Evolutionary conservation across 2,329 filamentous ascomycete species (phyloP), one percentile per base, ranked within the genome.

Genomic region (Lachnellula arida): DNA sequence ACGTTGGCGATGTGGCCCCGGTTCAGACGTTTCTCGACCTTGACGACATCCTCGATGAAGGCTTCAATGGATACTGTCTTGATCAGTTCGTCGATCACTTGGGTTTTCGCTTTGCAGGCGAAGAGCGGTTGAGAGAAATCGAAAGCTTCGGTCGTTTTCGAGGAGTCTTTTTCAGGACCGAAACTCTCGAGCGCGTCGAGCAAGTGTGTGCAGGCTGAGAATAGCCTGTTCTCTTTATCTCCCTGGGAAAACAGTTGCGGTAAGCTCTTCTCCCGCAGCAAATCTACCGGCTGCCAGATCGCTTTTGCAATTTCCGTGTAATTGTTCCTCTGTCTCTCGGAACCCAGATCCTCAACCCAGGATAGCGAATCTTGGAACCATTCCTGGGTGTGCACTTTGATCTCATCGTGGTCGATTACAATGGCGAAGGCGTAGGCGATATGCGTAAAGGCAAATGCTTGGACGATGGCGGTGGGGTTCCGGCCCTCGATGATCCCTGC

Each of bases 391-490:
- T 59, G 50, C 4, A 63, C 58, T 42, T 60, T 63, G 2, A 57
- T 54, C 34, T 61, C 56, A 17, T 63, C 56, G 23, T 60, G 49
- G 19, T 65, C 57, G 5, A 61, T 53, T 5, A 60, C 58, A 40
- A 66, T 61, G 3, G 60, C 58, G 15, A 61, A 52, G 9, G 65
- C 64, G 46, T 60, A 67, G 19, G 63, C 64, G 7, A 67, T 53
- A 58, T 67, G 64, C 12, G 63, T 64, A 22, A 66, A 65, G 4
- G 64, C 60, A 51, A 66, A 67, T 12, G 63, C 53, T 44, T 63
- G 58, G 11, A 65, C 56, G 19, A 64, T 60, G 9, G 64, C 58
- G 11, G 60, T 63, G 35, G 65, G 64, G 34, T 61, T 59, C 32
- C 63, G 56, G n/a, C 61, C 62, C 51, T 64, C 62, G 11, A 67